phyloP scores from a whole-genome alignment of 1,284 basidiomycete species.

The Rhodotorula sp. region DNA sequence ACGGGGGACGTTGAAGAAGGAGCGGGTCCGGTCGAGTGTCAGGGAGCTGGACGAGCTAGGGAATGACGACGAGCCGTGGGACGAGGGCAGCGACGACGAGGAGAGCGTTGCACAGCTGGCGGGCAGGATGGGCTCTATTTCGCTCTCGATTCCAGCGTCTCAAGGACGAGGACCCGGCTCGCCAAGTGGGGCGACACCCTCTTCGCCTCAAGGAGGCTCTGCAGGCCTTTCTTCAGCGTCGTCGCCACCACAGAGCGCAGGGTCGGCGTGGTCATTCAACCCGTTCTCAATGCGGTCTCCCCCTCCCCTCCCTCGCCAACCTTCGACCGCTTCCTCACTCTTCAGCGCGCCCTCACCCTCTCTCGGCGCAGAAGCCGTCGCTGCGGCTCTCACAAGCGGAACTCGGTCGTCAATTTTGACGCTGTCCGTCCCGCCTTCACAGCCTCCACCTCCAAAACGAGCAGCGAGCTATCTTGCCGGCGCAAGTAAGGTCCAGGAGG shows the following conservation, averaged over 20 bases:
- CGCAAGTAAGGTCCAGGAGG: slow-evolving; percentile 12
- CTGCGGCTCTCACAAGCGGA: slow-evolving; percentile 12
- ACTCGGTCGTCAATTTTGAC: background rate
- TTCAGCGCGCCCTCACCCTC: background rate
- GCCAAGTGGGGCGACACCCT: background rate
- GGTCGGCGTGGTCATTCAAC: slow-evolving; percentile 18
- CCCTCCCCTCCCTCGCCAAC: background rate
- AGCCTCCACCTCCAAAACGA: background rate
- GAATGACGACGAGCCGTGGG: slow-evolving; percentile 34
- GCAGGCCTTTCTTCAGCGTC: background rate
- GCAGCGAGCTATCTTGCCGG: slow-evolving; percentile 26
- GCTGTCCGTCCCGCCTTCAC: background rate
- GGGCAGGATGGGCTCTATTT: background rate
- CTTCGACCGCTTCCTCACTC: slow-evolving; percentile 1
- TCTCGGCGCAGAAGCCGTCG: slow-evolving; percentile 29
- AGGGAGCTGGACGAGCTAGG: background rate
- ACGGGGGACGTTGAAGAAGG: background rate
- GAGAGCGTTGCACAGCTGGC: background rate
- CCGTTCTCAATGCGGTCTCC: slow-evolving; percentile 9
- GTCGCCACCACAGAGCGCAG: background rate
- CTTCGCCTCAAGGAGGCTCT: background rate
- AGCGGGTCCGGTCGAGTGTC: background rate
- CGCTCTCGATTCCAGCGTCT: background rate
- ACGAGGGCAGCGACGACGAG: slow-evolving; percentile 31
- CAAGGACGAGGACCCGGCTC: background rate